Conservation (phyloP, 2,329 filamentous ascomycete species). For the Apiospora koreana region DNA sequence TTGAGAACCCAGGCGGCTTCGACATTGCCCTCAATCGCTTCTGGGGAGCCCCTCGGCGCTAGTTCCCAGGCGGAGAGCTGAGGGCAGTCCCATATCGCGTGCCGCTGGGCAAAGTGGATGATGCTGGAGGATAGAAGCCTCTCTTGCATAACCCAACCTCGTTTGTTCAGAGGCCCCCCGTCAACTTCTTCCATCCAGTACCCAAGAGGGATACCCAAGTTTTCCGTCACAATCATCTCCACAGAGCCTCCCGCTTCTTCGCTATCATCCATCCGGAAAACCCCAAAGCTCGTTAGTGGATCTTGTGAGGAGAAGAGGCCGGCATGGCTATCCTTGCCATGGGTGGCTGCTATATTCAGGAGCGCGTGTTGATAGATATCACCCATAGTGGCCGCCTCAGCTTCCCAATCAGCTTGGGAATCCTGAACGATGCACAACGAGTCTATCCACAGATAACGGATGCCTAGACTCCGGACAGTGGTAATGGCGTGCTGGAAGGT, state of each 20-base stretch:
- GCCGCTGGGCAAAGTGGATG: not conserved
- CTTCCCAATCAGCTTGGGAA: conserved; percentile 7
- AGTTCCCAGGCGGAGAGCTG: not conserved
- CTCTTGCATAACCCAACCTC: not conserved
- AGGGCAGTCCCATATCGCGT: not conserved
- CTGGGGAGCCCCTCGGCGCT: not conserved
- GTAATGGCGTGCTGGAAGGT: conserved; percentile 12
- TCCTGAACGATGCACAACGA: conserved; percentile 17
- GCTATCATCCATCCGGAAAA: not conserved
- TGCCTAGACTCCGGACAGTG: not conserved
- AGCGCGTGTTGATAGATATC: conserved; percentile 9
- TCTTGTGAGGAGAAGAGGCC: not conserved
- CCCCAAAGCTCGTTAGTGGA: not conserved
- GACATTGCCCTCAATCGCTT: too few species aligned
- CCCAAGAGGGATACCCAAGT: not conserved
- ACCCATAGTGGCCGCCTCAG: conserved; percentile 6
- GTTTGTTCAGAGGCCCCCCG: not conserved
- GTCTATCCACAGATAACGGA: conserved; percentile 16
- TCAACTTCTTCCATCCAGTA: too few species aligned
- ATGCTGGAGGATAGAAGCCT: not conserved
- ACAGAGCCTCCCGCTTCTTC: not conserved
- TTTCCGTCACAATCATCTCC: not conserved
- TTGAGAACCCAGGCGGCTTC: too few species aligned
- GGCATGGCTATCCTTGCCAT: not conserved
- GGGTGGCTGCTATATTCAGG: conserved; percentile 7